Percentiles rank a stretch among this genome's conserved stretches.
Conservation (phyloP, 805 yeast species). For the Debaryomyces castellii region DNA sequence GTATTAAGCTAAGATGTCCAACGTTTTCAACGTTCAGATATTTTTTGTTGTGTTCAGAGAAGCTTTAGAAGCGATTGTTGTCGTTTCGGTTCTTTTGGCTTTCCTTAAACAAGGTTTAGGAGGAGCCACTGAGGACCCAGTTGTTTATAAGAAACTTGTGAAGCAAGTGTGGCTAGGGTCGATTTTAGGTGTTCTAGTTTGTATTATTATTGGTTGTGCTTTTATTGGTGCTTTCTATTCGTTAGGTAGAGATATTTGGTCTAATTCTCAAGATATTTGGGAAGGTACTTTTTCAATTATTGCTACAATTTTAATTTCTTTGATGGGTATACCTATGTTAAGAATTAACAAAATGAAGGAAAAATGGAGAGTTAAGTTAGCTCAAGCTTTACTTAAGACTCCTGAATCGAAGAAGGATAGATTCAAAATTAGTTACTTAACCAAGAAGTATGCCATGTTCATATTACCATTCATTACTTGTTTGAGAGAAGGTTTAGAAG, state of each 20-base stretch:
- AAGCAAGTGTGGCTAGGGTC: conserved; percentile 90
- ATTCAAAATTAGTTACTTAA: conserved; percentile 34
- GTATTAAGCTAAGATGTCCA: conserved; percentile 7
- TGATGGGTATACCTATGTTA: conserved; percentile 96
- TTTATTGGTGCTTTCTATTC: conserved; percentile 92
- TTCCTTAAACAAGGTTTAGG: conserved; percentile 90
- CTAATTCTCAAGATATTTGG: conserved; percentile 89
- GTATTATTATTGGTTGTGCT: conserved; percentile 86
- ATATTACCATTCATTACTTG: conserved; percentile 87
- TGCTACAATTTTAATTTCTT: conserved; percentile 83
- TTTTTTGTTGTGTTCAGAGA: conserved; percentile 94
- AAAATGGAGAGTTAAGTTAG: conserved; percentile 95
- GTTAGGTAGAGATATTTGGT: conserved; percentile 79
- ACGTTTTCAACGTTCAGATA: conserved; percentile 69
- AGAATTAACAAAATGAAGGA: conserved; percentile 94
- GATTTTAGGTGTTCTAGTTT: conserved; percentile 65
- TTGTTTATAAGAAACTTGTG: conserved; percentile 59
- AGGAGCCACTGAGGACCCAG: conserved; percentile 43
- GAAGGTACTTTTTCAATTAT: conserved; percentile 92
- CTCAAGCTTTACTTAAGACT: conserved; percentile 68
- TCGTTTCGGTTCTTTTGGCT: conserved; percentile 87
- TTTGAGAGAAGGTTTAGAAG: conserved; percentile 86
- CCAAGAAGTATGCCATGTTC: conserved; percentile 81
- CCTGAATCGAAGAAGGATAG: conserved; percentile 52
- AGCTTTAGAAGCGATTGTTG: conserved; percentile 86